Evolutionary conservation across 306 rosid species (phyloP).

Genomic region (Glycine tomentella): DNA sequence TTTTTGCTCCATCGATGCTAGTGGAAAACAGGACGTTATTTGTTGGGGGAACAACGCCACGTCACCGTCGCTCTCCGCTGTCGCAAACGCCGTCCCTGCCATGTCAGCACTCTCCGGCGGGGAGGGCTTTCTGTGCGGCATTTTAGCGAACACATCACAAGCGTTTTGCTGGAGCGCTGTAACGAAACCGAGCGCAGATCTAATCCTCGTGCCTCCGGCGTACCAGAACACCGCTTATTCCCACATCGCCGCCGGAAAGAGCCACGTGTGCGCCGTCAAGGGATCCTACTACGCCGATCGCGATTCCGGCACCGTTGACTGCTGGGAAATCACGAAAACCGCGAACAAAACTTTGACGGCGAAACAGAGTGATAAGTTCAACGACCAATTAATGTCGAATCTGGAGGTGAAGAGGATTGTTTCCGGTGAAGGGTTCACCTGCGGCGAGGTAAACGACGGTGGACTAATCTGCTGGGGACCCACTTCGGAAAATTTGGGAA

Average conservation of each 20-base stretch:
- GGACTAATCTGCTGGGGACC: conserved; percentile 94
- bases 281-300: conserved; percentile 75
- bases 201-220: conserved; percentile 71
- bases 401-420: conserved; percentile 62
- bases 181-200: conserved; percentile 56
- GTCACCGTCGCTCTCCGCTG: conserved; percentile 28
- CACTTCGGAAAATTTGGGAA: conserved; percentile 50
- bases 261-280: conserved; percentile 84
- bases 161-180: conserved; percentile 74
- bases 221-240: conserved; percentile 67
- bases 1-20: conserved; percentile 90
- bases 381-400: conserved; percentile 52
- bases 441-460: conserved; percentile 70
- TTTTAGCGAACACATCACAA: conserved; percentile 75
- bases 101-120: conserved; percentile 95
- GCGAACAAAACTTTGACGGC: conserved; percentile 54
- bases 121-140: conserved; percentile 82
- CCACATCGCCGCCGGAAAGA: conserved; percentile 76
- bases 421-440: conserved; percentile 86
- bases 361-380: conserved; percentile 53
- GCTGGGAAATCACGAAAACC: conserved; percentile 71
- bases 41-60: conserved; percentile 85
- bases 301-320: conserved; percentile 72
- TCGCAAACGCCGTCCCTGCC: conserved; percentile 54
- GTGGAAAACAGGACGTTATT: conserved; percentile 81